Conservation (phyloP, 345 rosid genomes). For the Eucalyptus rudis region DNA sequence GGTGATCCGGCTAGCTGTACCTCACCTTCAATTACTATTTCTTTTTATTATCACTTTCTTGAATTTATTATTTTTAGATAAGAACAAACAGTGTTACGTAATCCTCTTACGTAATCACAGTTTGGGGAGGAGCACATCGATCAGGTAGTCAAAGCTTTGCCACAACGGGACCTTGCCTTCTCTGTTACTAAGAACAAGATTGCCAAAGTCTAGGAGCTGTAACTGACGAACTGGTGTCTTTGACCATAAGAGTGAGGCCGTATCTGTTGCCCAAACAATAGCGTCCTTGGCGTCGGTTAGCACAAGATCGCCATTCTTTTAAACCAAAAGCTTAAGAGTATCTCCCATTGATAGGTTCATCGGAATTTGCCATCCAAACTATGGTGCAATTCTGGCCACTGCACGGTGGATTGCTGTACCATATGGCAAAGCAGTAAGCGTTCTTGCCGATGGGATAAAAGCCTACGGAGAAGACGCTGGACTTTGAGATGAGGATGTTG, state of each 20-base stretch:
- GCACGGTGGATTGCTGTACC: constrained; percentile 1
- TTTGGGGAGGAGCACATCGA: no score
- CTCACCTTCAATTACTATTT: no score
- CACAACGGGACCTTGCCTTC: neutral
- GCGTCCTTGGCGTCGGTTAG: neutral
- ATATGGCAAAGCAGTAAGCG: neutral
- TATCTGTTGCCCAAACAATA: neutral
- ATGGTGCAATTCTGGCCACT: neutral
- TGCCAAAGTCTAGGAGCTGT: neutral
- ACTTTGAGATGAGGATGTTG: neutral
- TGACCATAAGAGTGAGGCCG: neutral
- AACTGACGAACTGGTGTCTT: neutral
- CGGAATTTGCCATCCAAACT: constrained; percentile 23
- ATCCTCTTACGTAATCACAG: no score
- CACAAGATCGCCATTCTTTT: neutral
- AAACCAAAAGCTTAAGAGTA: constrained; percentile 1
- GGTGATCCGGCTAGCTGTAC: no score
- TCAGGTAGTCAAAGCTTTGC: constrained; percentile 1
- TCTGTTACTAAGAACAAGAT: neutral
- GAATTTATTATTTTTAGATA: no score
- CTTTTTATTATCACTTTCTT: no score
- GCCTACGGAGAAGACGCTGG: neutral
- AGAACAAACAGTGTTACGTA: no score
- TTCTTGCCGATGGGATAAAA: neutral
- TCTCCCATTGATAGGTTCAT: constrained; percentile 12